Evolutionary conservation across 2,329 filamentous ascomycete species (phyloP), one percentile per base, ranked within the genome.

Genomic region (Ceratocystis alfenasii): DNA sequence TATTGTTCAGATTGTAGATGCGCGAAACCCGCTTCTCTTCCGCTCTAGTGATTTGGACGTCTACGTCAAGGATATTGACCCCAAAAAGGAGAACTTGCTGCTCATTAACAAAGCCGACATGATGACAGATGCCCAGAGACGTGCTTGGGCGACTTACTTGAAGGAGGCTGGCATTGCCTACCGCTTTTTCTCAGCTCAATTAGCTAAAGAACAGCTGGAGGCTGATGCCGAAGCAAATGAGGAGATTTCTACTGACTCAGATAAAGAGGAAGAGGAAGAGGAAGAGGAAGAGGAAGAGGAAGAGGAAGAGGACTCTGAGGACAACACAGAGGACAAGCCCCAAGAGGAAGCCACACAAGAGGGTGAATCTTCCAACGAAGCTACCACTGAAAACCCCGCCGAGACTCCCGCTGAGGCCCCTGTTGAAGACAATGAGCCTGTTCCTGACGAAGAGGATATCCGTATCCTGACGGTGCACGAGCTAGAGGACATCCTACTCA

Each of bases 61-160:
- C 70, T 99, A 99, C 71, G 94, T 99, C 72, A 95, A 96, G 77
- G 90, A 95, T 71, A 88, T 97, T 30, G 88, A 95, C 72, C 77
- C 85, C 1, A 87, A 85, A 74, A 97, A 99, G 79, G 83, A 91
- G 74, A 99, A 97, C 74, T 73, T 99, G 72, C 75, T 99, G 66
- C 80, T 99, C 65, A 93, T 99, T 73, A 99, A 99, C 81, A 99
- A 99, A 80, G 92, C 94, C 59, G 94, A 99, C 77, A 96, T 99
- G 94, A 92, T 99, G 89, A 95, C 92, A 1, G 75, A 85, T 61
- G 84, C 85, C 71, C 95, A 99, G 77, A 81, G 94, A 70, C 82
- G 82, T 69, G 80, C 81, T 0, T 99, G 94, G 94, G 92, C 92
- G 2, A 83, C 88, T 70, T 90, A 96, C 73, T 90, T 99, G 70